These are phyloP conservation scores for Rhizophagus prolifer DNA, from an alignment of 192 early-diverging fungal genomes.

Conservation along the genomic window DNA sequence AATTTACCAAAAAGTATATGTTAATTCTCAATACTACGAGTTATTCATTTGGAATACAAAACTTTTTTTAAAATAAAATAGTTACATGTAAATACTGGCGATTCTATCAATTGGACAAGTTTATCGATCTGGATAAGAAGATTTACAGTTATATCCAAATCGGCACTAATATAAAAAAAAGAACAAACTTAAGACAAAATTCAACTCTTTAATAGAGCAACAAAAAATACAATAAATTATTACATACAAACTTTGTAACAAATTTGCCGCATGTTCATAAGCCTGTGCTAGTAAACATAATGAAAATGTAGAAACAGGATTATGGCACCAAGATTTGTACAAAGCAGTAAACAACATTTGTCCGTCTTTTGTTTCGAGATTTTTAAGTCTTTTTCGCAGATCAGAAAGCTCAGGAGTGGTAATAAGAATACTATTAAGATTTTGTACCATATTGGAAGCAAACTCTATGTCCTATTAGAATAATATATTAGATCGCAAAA, in stretches of 20 bases:
- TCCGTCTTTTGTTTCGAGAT: conserved; percentile 74
- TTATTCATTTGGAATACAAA: neutral
- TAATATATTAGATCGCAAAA: neutral
- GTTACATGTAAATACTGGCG: conserved; percentile 93
- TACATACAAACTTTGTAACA: conserved; percentile 77
- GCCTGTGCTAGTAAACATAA: conserved; percentile 96
- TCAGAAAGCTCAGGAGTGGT: conserved; percentile 90
- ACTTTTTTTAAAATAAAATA: neutral
- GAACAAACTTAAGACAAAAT: neutral
- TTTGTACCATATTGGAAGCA: conserved; percentile 96
- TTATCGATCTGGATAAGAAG: conserved; percentile 97
- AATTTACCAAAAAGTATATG: neutral
- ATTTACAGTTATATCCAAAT: conserved; percentile 92
- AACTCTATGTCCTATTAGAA: conserved; percentile 80
- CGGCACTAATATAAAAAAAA: conserved; percentile 51
- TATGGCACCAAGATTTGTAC: conserved; percentile 96
- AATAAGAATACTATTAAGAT: conserved; percentile 93
- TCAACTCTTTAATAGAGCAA: neutral
- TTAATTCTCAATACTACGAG: neutral
- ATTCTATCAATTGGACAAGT: conserved; percentile 95
- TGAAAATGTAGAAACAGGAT: conserved; percentile 89
- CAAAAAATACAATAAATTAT: neutral
- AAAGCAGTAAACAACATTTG: conserved; percentile 80
- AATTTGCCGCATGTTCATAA: conserved; percentile 84
- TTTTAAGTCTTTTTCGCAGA: conserved; percentile 76